phyloP scores from a whole-genome alignment of 495 filamentous ascomycete species.

The Penicillium egyptiacum region DNA sequence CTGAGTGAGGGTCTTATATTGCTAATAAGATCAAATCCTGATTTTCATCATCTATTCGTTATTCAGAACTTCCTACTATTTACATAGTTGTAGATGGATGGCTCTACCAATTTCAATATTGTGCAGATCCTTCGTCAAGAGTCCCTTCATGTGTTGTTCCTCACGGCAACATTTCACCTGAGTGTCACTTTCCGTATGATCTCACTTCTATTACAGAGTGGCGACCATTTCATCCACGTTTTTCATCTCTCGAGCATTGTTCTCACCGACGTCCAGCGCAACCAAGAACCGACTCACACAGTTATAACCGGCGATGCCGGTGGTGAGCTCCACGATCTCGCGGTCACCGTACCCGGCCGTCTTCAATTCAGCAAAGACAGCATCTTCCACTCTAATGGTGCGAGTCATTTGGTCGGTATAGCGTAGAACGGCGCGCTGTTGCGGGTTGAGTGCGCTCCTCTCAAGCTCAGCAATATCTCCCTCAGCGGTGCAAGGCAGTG shows the following conservation, averaged over 20 bases:
- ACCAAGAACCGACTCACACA: constrained; percentile 85
- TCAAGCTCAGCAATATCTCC: constrained; percentile 26
- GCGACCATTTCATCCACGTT: constrained; percentile 41
- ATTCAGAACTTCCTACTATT: neutral
- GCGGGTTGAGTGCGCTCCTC: constrained; percentile 48
- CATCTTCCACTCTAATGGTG: constrained; percentile 57
- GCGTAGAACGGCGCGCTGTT: constrained; percentile 65
- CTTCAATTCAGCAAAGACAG: constrained; percentile 60
- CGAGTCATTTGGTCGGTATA: constrained; percentile 40
- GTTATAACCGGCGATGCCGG: constrained; percentile 80
- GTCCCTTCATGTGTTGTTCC: neutral
- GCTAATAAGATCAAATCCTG: neutral
- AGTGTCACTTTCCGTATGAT: neutral
- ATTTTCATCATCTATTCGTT: neutral
- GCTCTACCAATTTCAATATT: neutral
- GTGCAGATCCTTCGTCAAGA: neutral
- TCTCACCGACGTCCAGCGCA: constrained; percentile 68
- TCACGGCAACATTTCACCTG: too few species aligned
- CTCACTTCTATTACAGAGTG: constrained; percentile 15
- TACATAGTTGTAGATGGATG: neutral
- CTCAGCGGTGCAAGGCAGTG: constrained; percentile 39
- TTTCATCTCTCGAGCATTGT: constrained; percentile 46
- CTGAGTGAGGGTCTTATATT: neutral
- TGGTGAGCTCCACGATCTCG: constrained; percentile 66
- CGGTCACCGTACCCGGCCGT: constrained; percentile 54